Conservation (phyloP, 2,329 filamentous ascomycete genomes). For the Rhynchosporium secalis region DNA sequence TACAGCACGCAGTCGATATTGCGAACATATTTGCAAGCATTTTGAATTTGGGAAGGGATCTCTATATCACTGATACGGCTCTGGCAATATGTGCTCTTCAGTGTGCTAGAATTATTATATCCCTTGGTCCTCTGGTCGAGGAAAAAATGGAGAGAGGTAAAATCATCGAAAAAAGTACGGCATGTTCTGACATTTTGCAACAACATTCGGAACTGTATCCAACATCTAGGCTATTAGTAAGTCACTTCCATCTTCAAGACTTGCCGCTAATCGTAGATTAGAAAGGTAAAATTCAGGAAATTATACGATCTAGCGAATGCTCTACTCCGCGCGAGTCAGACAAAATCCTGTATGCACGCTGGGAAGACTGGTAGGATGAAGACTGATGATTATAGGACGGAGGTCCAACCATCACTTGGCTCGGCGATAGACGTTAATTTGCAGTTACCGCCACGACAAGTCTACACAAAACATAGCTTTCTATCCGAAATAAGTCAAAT, state of each 20-base stretch:
- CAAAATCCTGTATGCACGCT: background rate
- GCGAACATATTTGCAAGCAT: slow-evolving; percentile 1
- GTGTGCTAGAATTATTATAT: slow-evolving; percentile 2
- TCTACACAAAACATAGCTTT: slow-evolving; percentile 6
- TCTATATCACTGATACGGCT: slow-evolving; percentile 5
- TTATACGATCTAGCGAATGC: background rate
- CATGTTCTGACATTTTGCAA: slow-evolving; percentile 1
- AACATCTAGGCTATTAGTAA: slow-evolving; percentile 5
- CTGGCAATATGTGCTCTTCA: slow-evolving; percentile 1
- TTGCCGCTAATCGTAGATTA: background rate
- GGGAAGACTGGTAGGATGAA: no score
- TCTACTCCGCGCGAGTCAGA: background rate
- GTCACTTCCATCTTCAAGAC: background rate
- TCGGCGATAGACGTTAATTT: slow-evolving; percentile 8
- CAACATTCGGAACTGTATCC: slow-evolving; percentile 4
- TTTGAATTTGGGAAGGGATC: background rate
- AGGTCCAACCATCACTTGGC: slow-evolving; percentile 1
- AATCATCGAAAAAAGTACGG: background rate
- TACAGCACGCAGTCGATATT: slow-evolving; percentile 1
- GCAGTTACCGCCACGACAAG: background rate
- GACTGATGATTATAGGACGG: background rate
- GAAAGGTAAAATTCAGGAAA: slow-evolving; percentile 2
- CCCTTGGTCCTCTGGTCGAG: background rate
- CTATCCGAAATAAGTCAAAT: background rate
- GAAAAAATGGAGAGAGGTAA: background rate